phyloP scores from a whole-genome alignment of 177 flowering plant genomes.

The Telopea speciosissima region DNA sequence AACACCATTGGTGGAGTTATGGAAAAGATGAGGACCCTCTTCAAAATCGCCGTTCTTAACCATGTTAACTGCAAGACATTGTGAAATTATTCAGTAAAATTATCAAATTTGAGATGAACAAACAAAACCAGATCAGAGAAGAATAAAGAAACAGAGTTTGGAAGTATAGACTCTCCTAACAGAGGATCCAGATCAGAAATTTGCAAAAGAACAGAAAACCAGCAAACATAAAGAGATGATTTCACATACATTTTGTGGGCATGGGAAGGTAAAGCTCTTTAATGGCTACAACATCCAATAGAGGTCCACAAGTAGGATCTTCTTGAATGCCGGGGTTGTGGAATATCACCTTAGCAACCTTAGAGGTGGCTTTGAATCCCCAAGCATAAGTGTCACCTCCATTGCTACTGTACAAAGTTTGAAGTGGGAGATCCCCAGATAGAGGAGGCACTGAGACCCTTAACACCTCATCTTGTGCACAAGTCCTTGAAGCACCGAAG shows the following conservation, averaged over 20 bases:
- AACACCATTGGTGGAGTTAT: slow-evolving; percentile 63
- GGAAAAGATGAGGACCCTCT: slow-evolving; percentile 60
- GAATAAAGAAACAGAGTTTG: not conserved
- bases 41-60: slow-evolving; percentile 75
- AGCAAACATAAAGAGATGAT: no score
- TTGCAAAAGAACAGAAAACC: no score
- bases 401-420: slow-evolving; percentile 72
- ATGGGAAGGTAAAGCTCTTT: slow-evolving; percentile 56
- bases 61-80: slow-evolving; percentile 46
- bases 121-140: not conserved
- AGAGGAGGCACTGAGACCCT: slow-evolving; percentile 57
- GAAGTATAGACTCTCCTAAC: no score
- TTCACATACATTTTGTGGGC: slow-evolving; percentile 56
- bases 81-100: not conserved
- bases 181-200: no score
- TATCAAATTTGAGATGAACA: not conserved
- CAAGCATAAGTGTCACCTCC: slow-evolving; percentile 83
- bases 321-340: slow-evolving; percentile 92
- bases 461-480: slow-evolving; percentile 89
- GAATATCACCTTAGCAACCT: slow-evolving; percentile 43
- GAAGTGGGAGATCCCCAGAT: slow-evolving; percentile 68
- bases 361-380: slow-evolving; percentile 53
- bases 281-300: slow-evolving; percentile 80
- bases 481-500: slow-evolving; percentile 81
- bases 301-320: slow-evolving; percentile 93